Evolutionary conservation across 192 early-diverging fungal genomes (phyloP).

Genomic region (Spinellus fusiger): DNA sequence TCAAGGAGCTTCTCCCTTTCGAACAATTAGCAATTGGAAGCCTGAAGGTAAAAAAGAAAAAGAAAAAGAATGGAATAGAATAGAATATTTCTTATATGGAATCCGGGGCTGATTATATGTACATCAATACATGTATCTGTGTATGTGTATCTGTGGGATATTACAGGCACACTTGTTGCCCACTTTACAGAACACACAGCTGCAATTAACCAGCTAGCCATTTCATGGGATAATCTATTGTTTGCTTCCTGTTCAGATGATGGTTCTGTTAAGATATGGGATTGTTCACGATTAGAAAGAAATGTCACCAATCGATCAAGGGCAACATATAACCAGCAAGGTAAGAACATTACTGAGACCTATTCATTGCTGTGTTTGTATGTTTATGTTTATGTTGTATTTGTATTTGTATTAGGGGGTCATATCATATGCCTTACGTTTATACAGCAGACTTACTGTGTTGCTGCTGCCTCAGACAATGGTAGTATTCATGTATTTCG

Average conservation of each 20-base stretch:
- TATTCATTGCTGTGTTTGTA: no score
- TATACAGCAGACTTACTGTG: conserved; percentile 70
- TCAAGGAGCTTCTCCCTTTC: conserved; percentile 27
- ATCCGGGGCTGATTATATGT: no score
- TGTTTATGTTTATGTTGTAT: not conserved
- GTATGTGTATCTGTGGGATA: no score
- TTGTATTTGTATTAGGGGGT: conserved; percentile 45
- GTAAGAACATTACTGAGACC: no score
- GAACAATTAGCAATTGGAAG: conserved; percentile 56
- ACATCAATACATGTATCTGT: no score
- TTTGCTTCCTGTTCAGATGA: conserved; percentile 84
- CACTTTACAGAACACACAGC: conserved; percentile 81
- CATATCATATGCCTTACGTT: conserved; percentile 72
- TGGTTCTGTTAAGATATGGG: conserved; percentile 80
- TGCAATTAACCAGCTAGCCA: conserved; percentile 61
- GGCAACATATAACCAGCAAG: conserved; percentile 61
- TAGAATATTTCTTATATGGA: no score
- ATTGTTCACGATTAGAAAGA: conserved; percentile 69
- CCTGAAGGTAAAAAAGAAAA: conserved; percentile 53
- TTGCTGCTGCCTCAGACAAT: conserved; percentile 75
- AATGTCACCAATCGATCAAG: conserved; percentile 79
- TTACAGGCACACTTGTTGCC: conserved; percentile 59
- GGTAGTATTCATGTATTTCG: conserved; percentile 76
- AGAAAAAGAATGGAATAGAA: no score
- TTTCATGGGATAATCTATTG: conserved; percentile 64